Evolutionary conservation across 768 basidiomycete genomes (phyloP).

Genomic region (Fistulinella prunicolor): DNA sequence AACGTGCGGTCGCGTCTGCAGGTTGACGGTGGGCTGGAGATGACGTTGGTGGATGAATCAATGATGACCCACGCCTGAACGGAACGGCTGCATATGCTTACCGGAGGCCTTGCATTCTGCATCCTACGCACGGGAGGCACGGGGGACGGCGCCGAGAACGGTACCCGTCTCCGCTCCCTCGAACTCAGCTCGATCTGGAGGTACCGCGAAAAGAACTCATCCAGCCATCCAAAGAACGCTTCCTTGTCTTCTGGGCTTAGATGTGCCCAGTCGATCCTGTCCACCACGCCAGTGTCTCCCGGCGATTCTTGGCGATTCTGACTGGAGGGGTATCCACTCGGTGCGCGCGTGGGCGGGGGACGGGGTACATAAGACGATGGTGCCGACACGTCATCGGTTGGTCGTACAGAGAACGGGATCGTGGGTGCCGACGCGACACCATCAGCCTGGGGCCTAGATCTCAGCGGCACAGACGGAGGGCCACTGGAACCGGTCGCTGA

Average conservation of each 20-base stretch:
- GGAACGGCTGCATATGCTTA: constrained; percentile 9
- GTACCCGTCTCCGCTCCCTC: not conserved
- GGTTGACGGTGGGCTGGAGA: constrained; percentile 23
- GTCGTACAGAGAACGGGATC: constrained; percentile 14
- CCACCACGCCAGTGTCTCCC: not conserved
- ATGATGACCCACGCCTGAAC: not conserved
- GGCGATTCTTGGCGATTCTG: too few relatives aligned
- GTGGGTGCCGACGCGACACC: constrained; percentile 1
- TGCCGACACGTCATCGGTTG: constrained; percentile 8
- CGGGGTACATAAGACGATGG: constrained; percentile 15
- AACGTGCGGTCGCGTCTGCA: constrained; percentile 17
- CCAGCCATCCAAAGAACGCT: constrained; percentile 74
- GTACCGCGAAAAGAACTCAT: constrained; percentile 69
- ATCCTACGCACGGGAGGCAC: not conserved
- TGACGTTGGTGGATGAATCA: not conserved
- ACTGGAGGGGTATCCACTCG: constrained; percentile 25
- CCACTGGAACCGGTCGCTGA: constrained; percentile 12
- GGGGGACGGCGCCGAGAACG: too few relatives aligned
- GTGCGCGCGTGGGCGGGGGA: constrained; percentile 27
- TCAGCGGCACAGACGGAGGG: constrained; percentile 36
- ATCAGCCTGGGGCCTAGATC: constrained; percentile 21
- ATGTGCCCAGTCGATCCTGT: constrained; percentile 64
- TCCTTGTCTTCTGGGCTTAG: constrained; percentile 65
- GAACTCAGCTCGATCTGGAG: constrained; percentile 28
- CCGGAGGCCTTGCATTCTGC: constrained; percentile 11